Evolutionary conservation across 2,329 filamentous ascomycete species (phyloP), one percentile per base, ranked within the genome.

Genomic region (Herpomyces periplanetae): DNA sequence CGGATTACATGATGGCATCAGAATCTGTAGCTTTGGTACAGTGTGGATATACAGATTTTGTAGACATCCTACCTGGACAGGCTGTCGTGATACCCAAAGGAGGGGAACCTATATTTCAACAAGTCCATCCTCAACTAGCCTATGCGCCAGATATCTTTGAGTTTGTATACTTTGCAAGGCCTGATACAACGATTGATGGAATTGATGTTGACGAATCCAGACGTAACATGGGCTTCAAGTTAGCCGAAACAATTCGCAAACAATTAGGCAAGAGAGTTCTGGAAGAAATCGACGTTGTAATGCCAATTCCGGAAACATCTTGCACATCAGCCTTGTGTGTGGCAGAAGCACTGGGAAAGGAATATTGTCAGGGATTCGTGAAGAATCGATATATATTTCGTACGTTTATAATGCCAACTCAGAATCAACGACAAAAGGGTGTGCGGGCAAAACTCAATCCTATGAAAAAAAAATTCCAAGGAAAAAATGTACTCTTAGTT

Each of bases 301-400:
- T 19, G 7, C 7, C 16, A 6, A 19, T 19, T 11, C 63, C 63
- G 0, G 63, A 73, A 36, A 85, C 71, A 0, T 62, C 59, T 16
- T 71, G 71, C 25, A 73, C 64, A 0, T 62, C 68, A 2, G 69
- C 71, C 2, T 54, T 64, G 5, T 55, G 52, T 18, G 50, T 85
- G 11, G 61, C 69, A n/a, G 52, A 59, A 30, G 47, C 53, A 15
- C 47, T 87, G 8, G 50, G 56, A 27, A 71, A 68, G 34, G 63
- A 64, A 1, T 69, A 64, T 31, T 60, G 52, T 23, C 63, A 66
- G 32, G 71, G 59, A 2, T 75, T 85, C 30, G 59, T 85, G 26
- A 84, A 80, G 47, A 84, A 84, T 38, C 51, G 66, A 20, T 84
- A 84, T 35, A 62, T 84, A 24, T 71, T 68, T 47, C 53, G 68